Evolutionary conservation across 352 stramenopile genomes (phyloP).

Genomic region (Phytophthora kernoviae): DNA sequence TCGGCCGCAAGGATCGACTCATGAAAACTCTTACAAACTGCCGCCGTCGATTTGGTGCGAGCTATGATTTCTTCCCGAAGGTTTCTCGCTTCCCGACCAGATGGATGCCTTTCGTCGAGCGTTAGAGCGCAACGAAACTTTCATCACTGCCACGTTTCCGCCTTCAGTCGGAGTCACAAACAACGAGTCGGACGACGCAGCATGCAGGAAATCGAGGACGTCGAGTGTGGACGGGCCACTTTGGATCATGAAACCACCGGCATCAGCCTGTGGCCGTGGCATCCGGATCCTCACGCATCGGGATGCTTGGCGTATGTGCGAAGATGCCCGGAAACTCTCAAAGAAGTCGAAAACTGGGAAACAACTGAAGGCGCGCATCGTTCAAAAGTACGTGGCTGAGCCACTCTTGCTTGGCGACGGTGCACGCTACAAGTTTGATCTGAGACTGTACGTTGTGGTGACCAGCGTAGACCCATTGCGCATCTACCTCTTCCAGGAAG

Average conservation of each 20-base stretch:
- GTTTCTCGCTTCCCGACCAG: conserved; percentile 83
- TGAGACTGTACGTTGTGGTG: conserved; percentile 89
- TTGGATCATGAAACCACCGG: conserved; percentile 91
- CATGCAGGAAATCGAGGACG: conserved; percentile 3
- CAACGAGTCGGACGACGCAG: conserved; percentile 5
- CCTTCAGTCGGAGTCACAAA: conserved; percentile 3
- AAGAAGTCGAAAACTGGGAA: conserved; percentile 23
- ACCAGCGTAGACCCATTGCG: conserved; percentile 87
- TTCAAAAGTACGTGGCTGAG: conserved; percentile 81
- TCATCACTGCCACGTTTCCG: conserved; percentile 18
- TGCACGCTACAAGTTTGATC: conserved; percentile 84
- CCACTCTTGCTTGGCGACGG: conserved; percentile 78
- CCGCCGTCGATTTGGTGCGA: conserved; percentile 58
- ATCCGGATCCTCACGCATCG: conserved; percentile 77
- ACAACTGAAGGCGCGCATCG: conserved; percentile 48
- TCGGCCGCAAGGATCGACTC: conserved; percentile 90
- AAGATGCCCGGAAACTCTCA: conserved; percentile 22
- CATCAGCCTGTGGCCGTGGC: conserved; percentile 84
- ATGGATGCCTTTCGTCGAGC: conserved; percentile 58
- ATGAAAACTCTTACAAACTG: conserved; percentile 73
- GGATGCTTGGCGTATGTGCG: conserved; percentile 29
- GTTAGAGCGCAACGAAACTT: conserved; percentile 45
- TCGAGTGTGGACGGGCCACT: conserved; percentile 23
- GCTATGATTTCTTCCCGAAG: conserved; percentile 88
- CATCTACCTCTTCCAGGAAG: conserved; percentile 88